These are phyloP conservation scores for Globisporangium spiculum DNA, from an alignment of 352 stramenopile species.

Conservation along the genomic window DNA sequence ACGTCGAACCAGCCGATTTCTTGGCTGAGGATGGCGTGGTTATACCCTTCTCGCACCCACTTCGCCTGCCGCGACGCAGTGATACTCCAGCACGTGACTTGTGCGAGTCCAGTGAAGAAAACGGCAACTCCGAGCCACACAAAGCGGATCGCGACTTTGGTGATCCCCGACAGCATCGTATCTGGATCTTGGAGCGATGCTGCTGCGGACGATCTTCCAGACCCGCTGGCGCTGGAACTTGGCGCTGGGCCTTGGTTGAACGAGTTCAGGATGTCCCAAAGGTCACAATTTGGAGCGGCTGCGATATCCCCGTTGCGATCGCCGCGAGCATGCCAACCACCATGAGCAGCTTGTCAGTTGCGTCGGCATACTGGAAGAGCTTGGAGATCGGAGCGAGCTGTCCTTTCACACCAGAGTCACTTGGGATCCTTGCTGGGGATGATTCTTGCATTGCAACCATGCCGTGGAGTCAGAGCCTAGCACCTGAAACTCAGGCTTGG, in stretches of 20 bases:
- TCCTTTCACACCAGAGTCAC: neutral
- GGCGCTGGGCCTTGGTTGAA: slow-evolving; percentile 1
- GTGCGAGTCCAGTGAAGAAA: slow-evolving; percentile 6
- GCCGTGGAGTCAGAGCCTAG: neutral
- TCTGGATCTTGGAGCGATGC: neutral
- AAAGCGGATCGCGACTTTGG: slow-evolving; percentile 5
- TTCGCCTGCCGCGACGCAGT: slow-evolving; percentile 22
- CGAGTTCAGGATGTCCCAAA: slow-evolving; percentile 3
- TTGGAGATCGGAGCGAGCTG: neutral
- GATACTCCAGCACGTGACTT: slow-evolving; percentile 2
- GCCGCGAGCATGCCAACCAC: neutral
- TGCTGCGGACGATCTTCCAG: neutral
- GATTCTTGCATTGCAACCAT: neutral
- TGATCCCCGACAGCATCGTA: neutral
- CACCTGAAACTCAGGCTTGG: neutral
- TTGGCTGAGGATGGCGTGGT: slow-evolving; percentile 52
- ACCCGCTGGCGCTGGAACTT: neutral
- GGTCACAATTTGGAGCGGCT: slow-evolving; percentile 8
- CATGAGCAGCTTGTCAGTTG: slow-evolving; percentile 7
- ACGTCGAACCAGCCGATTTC: slow-evolving; percentile 74
- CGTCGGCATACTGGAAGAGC: slow-evolving; percentile 10
- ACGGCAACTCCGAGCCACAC: neutral
- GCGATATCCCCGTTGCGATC: slow-evolving; percentile 2
- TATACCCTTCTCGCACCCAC: slow-evolving; percentile 51
- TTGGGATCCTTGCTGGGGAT: neutral